Conservation (phyloP, 1,139 yeast genomes). For the Candida albicans region DNA sequence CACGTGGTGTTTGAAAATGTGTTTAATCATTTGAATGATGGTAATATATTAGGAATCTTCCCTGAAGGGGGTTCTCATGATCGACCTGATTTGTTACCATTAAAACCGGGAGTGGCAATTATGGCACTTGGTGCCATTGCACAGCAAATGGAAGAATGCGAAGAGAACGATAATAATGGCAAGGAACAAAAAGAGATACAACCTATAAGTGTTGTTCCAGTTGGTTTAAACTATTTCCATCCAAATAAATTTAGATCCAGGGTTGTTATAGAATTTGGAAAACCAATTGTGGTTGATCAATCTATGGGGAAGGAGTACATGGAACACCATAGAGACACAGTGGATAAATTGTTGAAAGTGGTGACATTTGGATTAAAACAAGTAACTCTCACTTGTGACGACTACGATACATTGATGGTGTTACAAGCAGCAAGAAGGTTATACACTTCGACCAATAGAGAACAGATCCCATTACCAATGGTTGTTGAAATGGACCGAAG, state of each 20-base stretch:
- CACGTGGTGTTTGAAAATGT: conserved; percentile 60
- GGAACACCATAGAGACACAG: conserved; percentile 60
- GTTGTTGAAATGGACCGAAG: conserved; percentile 49
- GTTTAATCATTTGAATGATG: conserved; percentile 56
- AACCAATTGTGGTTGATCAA: conserved; percentile 40
- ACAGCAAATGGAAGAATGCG: conserved; percentile 19
- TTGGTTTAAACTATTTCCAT: conserved; percentile 49
- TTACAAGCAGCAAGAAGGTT: conserved; percentile 77
- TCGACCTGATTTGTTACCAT: conserved; percentile 41
- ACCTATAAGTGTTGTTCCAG: conserved; percentile 45
- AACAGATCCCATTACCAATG: conserved; percentile 40
- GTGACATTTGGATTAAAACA: conserved; percentile 77
- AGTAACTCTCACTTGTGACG: conserved; percentile 92
- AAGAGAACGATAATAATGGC: conserved; percentile 1
- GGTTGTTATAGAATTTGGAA: conserved; percentile 49
- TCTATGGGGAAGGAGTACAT: conserved; percentile 30
- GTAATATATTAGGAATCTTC: conserved; percentile 65
- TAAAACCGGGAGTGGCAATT: conserved; percentile 50
- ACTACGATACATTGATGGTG: conserved; percentile 90
- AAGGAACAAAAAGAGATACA: conserved; percentile 17
- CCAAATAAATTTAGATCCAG: conserved; percentile 48
- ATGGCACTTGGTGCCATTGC: conserved; percentile 51
- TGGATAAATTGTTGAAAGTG: conserved; percentile 63
- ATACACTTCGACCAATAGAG: conserved; percentile 36
- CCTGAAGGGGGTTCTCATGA: conserved; percentile 58